Conservation (phyloP, 2,329 filamentous ascomycete species). For the Aureobasidium subglaciale region DNA sequence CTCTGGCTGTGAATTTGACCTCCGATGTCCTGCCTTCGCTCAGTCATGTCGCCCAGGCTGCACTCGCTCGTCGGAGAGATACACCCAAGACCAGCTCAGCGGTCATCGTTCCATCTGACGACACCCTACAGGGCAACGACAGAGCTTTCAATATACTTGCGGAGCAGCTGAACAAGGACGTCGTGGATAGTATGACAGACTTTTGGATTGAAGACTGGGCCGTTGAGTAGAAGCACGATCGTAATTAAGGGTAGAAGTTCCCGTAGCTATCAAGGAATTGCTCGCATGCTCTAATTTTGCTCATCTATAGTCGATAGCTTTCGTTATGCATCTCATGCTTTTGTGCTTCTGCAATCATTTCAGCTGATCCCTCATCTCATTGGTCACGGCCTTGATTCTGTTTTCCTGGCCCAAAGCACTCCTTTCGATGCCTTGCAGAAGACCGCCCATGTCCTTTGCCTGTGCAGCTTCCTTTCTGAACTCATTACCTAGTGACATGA, state of each 20-base stretch:
- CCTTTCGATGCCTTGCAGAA: constrained; percentile 38
- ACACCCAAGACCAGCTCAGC: not conserved
- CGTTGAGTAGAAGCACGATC: constrained; percentile 21
- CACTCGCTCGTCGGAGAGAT: not conserved
- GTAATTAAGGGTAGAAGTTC: not conserved
- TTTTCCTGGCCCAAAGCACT: constrained; percentile 52
- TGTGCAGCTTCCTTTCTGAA: constrained; percentile 52
- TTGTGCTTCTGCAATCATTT: constrained; percentile 3
- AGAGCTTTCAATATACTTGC: constrained; percentile 23
- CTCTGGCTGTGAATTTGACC: constrained; percentile 21
- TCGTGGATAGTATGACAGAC: constrained; percentile 27
- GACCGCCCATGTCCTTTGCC: constrained; percentile 52
- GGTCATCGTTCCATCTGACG: not conserved
- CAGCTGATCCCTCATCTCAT: constrained; percentile 50
- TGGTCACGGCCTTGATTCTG: constrained; percentile 52
- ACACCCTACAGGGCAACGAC: constrained; percentile 1
- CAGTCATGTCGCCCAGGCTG: constrained; percentile 19
- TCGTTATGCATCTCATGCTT: constrained; percentile 3
- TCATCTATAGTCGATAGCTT: constrained; percentile 8
- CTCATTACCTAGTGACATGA: constrained; percentile 56
- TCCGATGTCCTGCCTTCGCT: constrained; percentile 24
- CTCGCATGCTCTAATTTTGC: not conserved
- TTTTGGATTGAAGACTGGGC: constrained; percentile 33
- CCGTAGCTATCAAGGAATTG: not conserved
- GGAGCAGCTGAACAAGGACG: constrained; percentile 29